A percentile compares a stretch with the other conserved stretches of the same genome.
These are phyloP conservation scores for Phialophora chinensis DNA, from an alignment of 2,329 filamentous ascomycete species.

Conservation along the genomic window DNA sequence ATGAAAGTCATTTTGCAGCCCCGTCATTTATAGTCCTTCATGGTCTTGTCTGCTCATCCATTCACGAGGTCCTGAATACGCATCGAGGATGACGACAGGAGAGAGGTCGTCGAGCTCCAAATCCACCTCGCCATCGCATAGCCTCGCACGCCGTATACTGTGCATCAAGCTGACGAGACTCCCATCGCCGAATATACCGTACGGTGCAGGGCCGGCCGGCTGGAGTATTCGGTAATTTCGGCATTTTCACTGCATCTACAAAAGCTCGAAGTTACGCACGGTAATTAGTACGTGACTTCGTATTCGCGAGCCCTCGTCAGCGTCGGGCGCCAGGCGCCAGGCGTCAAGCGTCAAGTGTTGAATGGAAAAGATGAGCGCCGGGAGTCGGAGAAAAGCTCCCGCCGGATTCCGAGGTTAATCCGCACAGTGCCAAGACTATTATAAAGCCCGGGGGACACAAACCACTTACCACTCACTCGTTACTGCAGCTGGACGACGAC, in stretches of 20 bases:
- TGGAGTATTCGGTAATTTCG: neutral
- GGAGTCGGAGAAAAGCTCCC: neutral
- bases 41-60: no score
- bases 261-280: no score
- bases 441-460: neutral
- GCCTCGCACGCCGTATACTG: neutral
- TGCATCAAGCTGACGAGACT: neutral
- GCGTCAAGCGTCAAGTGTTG: no score
- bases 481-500: neutral
- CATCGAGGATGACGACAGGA: neutral
- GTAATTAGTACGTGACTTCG: no score
- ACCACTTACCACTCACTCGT: neutral
- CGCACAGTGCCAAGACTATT: neutral
- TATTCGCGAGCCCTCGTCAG: no score
- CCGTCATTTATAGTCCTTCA: no score
- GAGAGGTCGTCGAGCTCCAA: no score
- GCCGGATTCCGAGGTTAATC: neutral
- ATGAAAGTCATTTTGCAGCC: no score
- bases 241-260: neutral
- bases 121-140: neutral
- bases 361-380: neutral
- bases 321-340: no score
- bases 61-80: no score
- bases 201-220: neutral
- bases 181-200: neutral